These are phyloP conservation scores for Ceratopteris richardii DNA, from an alignment of 75 land plant genomes.

Conservation along the genomic window DNA sequence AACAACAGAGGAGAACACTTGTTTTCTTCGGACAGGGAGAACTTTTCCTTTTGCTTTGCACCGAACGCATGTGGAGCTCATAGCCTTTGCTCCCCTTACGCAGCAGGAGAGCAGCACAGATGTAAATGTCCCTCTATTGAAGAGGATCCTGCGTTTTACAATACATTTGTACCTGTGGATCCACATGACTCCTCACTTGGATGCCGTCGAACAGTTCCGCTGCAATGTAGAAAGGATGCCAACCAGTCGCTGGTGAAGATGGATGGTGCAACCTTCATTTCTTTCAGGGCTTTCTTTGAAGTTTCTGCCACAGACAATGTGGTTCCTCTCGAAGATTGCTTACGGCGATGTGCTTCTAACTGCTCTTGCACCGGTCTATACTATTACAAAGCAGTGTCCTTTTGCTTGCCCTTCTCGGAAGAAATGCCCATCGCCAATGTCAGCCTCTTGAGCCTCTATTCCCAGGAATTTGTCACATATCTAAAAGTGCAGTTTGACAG, in stretches of 20 bases:
- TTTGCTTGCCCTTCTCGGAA: background rate
- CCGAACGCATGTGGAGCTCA: background rate
- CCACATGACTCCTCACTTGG: background rate
- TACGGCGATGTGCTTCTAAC: background rate
- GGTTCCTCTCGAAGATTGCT: background rate
- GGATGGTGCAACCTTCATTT: background rate
- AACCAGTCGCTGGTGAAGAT: background rate
- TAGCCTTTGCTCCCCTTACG: background rate
- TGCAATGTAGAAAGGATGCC: background rate
- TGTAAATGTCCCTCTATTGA: background rate
- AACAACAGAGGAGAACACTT: background rate
- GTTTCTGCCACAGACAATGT: background rate
- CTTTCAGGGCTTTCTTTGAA: conserved; percentile 1
- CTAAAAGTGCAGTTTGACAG: background rate
- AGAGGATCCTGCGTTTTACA: background rate
- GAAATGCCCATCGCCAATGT: background rate
- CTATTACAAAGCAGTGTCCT: background rate
- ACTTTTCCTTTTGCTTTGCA: background rate
- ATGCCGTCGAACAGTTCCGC: background rate
- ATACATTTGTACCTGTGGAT: background rate
- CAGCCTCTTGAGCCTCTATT: background rate
- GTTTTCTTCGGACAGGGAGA: background rate
- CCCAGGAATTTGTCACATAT: background rate
- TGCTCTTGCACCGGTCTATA: background rate
- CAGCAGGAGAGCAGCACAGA: background rate